Evolutionary conservation across 208 protist genomes (phyloP).

Genomic region (Leishmania tropica): DNA sequence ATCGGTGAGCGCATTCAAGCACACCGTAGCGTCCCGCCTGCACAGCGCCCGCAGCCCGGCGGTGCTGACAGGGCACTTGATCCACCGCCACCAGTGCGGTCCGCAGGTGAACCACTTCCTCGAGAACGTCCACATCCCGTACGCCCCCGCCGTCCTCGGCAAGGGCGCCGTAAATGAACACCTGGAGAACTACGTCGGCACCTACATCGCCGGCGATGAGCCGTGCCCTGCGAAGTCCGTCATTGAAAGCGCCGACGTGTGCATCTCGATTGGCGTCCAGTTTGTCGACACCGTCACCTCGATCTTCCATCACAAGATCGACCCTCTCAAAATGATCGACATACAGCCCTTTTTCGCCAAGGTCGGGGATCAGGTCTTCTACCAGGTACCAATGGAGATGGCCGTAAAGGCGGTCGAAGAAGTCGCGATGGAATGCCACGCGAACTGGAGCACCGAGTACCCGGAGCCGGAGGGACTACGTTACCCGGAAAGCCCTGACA

Average conservation of each 20-base stretch:
- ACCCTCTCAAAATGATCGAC: conserved; percentile 41
- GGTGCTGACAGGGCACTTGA: conserved; percentile 45
- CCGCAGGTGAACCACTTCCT: conserved; percentile 40
- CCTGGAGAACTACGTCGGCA: conserved; percentile 52
- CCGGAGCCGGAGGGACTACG: conserved; percentile 33
- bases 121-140: conserved; percentile 48
- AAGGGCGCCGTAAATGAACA: conserved; percentile 54
- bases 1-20: conserved; percentile 36
- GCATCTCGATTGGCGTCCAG: conserved; percentile 45
- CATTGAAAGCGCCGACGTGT: conserved; percentile 50
- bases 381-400: conserved; percentile 49
- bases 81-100: conserved; percentile 35
- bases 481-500: conserved; percentile 9
- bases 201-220: conserved; percentile 37
- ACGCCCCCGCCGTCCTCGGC: conserved; percentile 36
- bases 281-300: conserved; percentile 45
- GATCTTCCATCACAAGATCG: conserved; percentile 49
- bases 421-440: conserved; percentile 32
- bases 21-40: conserved; percentile 23
- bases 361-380: conserved; percentile 44
- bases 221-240: conserved; percentile 33
- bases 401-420: conserved; percentile 42
- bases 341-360: conserved; percentile 49
- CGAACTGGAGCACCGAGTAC: conserved; percentile 46
- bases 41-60: conserved; percentile 28